Evolutionary conservation across 805 yeast species (phyloP).

Genomic region (Komagataella ulmi): DNA sequence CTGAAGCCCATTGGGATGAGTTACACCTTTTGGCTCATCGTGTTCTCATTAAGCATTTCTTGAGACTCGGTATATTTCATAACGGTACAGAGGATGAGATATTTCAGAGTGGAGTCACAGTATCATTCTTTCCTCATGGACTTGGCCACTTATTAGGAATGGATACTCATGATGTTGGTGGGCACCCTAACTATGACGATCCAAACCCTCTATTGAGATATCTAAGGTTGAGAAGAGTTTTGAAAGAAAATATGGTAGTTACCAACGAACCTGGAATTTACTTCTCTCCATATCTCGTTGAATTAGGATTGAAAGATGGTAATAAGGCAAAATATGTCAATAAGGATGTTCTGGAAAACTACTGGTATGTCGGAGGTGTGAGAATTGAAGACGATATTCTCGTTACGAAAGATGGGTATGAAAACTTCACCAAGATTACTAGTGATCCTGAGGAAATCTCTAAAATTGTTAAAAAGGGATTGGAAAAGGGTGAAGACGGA

Average conservation of each 20-base stretch:
- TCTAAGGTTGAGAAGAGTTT: constrained; percentile 65
- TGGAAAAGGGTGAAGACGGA: constrained; percentile 41
- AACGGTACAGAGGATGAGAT: constrained; percentile 46
- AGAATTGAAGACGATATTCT: constrained; percentile 90
- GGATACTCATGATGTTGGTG: constrained; percentile 96
- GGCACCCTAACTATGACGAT: constrained; percentile 75
- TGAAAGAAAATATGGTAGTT: constrained; percentile 69
- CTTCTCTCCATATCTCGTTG: constrained; percentile 72
- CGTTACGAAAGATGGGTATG: constrained; percentile 65
- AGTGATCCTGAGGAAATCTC: constrained; percentile 78
- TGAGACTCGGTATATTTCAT: constrained; percentile 65
- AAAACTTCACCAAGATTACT: constrained; percentile 72
- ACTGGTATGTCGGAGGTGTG: constrained; percentile 91
- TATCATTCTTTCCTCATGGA: constrained; percentile 89
- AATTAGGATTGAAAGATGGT: constrained; percentile 41
- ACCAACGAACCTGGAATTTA: constrained; percentile 95
- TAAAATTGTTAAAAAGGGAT: constrained; percentile 59
- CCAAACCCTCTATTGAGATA: constrained; percentile 64
- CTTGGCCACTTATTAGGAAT: constrained; percentile 87
- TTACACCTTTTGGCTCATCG: constrained; percentile 71
- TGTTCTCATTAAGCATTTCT: constrained; percentile 57
- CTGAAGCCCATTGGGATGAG: constrained; percentile 80
- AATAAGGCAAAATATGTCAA: constrained; percentile 46
- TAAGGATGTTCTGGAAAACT: constrained; percentile 52
- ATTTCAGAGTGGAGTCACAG: constrained; percentile 54